Base-by-base conservation (phyloP, 1,284 basidiomycete genomes). In the Cryptococcus floricola region DNA sequence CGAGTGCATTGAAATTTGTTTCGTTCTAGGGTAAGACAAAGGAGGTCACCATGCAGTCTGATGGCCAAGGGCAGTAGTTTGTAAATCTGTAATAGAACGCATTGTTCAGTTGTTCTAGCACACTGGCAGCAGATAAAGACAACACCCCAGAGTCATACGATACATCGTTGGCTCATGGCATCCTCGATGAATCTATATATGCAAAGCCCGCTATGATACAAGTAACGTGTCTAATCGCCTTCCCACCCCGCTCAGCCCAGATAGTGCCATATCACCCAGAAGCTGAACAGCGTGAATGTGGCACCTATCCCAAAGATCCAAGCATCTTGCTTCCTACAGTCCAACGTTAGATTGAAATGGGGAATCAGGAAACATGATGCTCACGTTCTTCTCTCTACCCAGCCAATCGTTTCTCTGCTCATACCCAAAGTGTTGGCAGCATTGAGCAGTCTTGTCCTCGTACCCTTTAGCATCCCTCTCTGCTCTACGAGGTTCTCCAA, bases 391-490 rank as follows among this genome's bases (percentile, higher is more conserved):
- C 86, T 83, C 72, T 97, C 94, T 63, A 97, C 92, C 89, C 92
- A 97, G 2, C 88, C 85, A 73, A 97, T 96, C 25, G 94, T 92
- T 72, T 94, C 84, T 61, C 91, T 82, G 72, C 91, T 91, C 67
- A 97, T 77, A 0, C 94, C 94, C 48, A 97, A 77, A 16, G 91
- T 94, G 76, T 96, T 96, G 43, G 93, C 93, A 42, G 91, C 87
- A 70, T 90, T 86, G 56, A 95, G 75, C 48, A 97, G 75, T 56
- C 88, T 82, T 62, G 84, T 82, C 69, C 90, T 87, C 0, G 93
- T 95, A 7, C 92, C 91, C 77, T 96, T 96, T 59, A 97, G 79
- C 72, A 96, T 85, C 65, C 88, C 88, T 56, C 90, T 81, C 78
- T 97, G 93, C 73, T 93, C 92, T 43, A 90, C 85, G 39, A 97